These are phyloP conservation scores for Scheffersomyces stipitis DNA, from an alignment of 805 yeast genomes.

Conservation along the genomic window DNA sequence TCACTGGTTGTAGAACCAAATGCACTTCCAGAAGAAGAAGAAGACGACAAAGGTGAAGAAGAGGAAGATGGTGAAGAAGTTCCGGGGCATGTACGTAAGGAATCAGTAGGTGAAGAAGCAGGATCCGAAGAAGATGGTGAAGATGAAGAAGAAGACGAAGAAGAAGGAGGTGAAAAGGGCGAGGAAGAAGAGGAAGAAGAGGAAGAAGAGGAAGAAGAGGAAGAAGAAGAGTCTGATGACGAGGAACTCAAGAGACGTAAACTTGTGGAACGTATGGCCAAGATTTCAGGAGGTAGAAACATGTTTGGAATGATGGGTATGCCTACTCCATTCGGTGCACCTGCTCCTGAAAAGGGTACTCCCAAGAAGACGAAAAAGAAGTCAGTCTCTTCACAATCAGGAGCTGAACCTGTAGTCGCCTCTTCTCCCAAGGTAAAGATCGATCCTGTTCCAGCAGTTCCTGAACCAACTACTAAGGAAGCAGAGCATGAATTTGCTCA, in stretches of 20 bases:
- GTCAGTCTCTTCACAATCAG: background rate
- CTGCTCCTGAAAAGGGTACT: constrained; percentile 7
- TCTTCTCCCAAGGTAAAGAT: no score
- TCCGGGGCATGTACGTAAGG: no score
- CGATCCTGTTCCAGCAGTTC: constrained; percentile 3
- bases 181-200: constrained; percentile 35
- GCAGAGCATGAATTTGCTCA: constrained; percentile 1
- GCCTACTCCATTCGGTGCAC: constrained; percentile 39
- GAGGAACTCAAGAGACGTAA: constrained; percentile 76
- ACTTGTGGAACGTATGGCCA: constrained; percentile 94
- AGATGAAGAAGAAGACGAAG: constrained; percentile 5
- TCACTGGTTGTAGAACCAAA: no score
- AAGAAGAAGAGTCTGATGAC: constrained; percentile 63
- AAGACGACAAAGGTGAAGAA: constrained; percentile 5
- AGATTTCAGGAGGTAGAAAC: constrained; percentile 81
- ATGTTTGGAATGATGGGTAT: constrained; percentile 73
- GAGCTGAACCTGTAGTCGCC: background rate
- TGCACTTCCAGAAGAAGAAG: no score
- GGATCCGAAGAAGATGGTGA: constrained; percentile 6
- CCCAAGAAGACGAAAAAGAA: constrained; percentile 4
- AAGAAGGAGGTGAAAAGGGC: constrained; percentile 3
- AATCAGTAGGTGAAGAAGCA: constrained; percentile 15
- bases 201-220: constrained; percentile 50
- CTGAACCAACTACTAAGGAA: constrained; percentile 3
- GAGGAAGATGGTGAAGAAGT: constrained; percentile 16